A percentile compares a stretch with the other conserved stretches of the same genome.
Conservation (phyloP, 768 basidiomycete genomes). For the Lentinula aciculospora region DNA sequence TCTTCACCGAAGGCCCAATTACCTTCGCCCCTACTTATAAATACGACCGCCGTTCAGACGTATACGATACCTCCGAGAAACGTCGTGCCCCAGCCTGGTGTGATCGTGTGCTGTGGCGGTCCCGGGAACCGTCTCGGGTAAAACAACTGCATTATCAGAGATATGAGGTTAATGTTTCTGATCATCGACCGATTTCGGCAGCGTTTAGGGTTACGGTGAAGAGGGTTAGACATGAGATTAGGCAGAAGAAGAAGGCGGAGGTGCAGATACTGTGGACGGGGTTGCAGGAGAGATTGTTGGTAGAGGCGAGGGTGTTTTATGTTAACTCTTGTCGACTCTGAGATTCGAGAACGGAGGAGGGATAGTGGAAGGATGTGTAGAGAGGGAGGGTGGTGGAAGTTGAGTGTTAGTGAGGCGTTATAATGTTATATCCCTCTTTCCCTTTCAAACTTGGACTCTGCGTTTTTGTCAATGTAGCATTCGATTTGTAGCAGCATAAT, state of each 20-base stretch:
- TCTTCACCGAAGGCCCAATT: conserved; percentile 78
- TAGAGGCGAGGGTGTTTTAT: conserved; percentile 36
- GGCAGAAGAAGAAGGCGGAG: conserved; percentile 50
- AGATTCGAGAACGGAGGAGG: neutral
- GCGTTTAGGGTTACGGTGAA: conserved; percentile 74
- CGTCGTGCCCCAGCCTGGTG: conserved; percentile 93
- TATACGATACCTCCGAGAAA: conserved; percentile 89
- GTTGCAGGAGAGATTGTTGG: conserved; percentile 36
- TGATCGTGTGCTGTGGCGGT: conserved; percentile 84
- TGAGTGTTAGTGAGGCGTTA: neutral
- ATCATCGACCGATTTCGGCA: conserved; percentile 86
- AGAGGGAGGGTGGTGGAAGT: neutral
- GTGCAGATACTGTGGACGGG: conserved; percentile 53
- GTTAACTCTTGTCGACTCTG: conserved; percentile 5
- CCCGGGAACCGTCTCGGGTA: conserved; percentile 52
- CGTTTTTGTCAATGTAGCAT: conserved; percentile 1
- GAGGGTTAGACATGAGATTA: conserved; percentile 52
- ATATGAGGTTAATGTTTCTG: conserved; percentile 84
- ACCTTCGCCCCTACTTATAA: conserved; percentile 92
- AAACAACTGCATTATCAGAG: conserved; percentile 65
- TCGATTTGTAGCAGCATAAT: conserved; percentile 2
- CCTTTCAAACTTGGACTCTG: neutral
- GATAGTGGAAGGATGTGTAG: neutral
- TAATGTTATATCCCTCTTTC: neutral
- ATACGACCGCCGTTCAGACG: conserved; percentile 73